Conservation (phyloP, 495 filamentous ascomycete species). For the Cladorrhinum samala region DNA sequence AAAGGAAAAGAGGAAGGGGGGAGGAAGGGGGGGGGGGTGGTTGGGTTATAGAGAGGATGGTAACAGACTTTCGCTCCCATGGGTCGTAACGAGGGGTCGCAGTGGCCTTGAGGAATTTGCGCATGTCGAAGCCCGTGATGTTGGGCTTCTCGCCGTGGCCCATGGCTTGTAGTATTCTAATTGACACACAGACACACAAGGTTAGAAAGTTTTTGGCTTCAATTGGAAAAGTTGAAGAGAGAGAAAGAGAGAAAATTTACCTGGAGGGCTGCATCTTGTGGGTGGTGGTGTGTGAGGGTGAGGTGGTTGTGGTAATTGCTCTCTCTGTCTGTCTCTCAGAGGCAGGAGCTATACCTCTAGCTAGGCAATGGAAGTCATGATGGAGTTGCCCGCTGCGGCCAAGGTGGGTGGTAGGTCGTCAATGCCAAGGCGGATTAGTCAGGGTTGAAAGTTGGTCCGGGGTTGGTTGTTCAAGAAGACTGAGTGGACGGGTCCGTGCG, state of each 20-base stretch:
- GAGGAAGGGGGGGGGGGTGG: not conserved
- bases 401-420: not conserved
- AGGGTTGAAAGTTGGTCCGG: not conserved
- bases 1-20: not conserved
- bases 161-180: conserved; percentile 35
- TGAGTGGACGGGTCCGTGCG: conserved; percentile 20
- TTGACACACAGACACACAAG: not conserved
- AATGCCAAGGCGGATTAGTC: not conserved
- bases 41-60: no score
- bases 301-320: not conserved
- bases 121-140: conserved; percentile 79
- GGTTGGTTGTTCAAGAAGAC: not conserved
- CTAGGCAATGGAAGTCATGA: not conserved
- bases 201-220: not conserved
- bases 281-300: conserved; percentile 6
- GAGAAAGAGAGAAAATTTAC: conserved; percentile 17
- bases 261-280: conserved; percentile 41
- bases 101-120: conserved; percentile 62
- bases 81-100: conserved; percentile 70
- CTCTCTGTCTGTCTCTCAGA: no score
- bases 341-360: no score
- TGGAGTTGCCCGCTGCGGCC: not conserved
- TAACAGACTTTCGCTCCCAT: conserved; percentile 68
- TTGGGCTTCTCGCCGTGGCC: conserved; percentile 44
- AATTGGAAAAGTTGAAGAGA: not conserved